Base-by-base conservation (phyloP, 441 rosid genomes). In the Jatropha multifida region DNA sequence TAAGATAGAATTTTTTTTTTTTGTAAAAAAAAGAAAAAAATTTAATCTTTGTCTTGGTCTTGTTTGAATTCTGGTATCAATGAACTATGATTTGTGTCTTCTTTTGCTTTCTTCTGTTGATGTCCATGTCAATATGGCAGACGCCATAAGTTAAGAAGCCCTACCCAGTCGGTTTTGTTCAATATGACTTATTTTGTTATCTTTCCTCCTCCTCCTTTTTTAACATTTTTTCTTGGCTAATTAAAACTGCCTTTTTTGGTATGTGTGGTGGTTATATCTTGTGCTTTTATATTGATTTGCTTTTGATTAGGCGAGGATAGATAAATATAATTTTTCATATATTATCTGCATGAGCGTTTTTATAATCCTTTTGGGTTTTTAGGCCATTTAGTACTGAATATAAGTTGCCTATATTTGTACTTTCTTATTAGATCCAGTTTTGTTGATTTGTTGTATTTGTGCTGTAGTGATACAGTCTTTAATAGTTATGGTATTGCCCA, bases 11-110 rank as follows among this genome's bases (percentile, higher is more conserved):
- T 37, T 23, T 23, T 23, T 23, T 23, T 23, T 23, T 23, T 23
- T 23, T 23, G 23, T 23, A 23, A 23, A 23, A 23, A 23, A 23
- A 23, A 23, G 23, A 23, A 23, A 23, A 23, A 38, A 37, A 17
- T 55, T 55, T 7, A 49, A 15, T 18, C 10, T 15, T 26, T 14
- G 51, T 32, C 48, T 12, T 27, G n/a, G 17, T 72, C 46, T 49
- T 49, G 17, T 48, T 72, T 37, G 10, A 11, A 46, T 5, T 32
- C 15, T 48, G 46, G 18, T 49, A 14, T 51, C 15, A 17, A 8
- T 74, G 41, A 58, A 51, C 48, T 73, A 64, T 41, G 55, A 3
- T 18, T 63, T 73, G 11, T 52, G 69, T 14, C 62, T 37, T 32
- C 38, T 38, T 64, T 38, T 55, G 8, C 20, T 20, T 20, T 63